Evolutionary conservation across 768 basidiomycete species (phyloP).

Genomic region (Hericium erinaceus): DNA sequence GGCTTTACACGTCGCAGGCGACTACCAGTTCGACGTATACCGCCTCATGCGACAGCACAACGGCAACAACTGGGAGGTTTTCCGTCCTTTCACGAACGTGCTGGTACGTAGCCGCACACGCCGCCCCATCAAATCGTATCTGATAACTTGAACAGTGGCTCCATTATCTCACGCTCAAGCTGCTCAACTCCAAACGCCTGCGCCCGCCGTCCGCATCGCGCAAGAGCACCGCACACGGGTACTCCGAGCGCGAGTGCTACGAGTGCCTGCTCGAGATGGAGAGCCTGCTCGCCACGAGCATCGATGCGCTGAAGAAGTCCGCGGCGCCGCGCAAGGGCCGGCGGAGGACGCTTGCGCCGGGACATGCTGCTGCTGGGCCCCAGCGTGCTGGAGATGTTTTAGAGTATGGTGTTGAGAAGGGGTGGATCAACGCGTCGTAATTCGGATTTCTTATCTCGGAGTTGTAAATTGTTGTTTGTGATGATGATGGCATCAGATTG

Average conservation of each 20-base stretch:
- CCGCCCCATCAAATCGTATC: background rate
- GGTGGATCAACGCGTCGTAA: constrained; percentile 44
- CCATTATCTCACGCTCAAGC: constrained; percentile 71
- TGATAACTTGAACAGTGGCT: constrained; percentile 60
- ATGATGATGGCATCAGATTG: no score
- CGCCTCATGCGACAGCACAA: constrained; percentile 71
- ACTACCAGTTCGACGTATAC: constrained; percentile 94
- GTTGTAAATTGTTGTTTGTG: no score
- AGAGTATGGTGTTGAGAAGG: constrained; percentile 46
- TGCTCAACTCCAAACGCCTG: constrained; percentile 61
- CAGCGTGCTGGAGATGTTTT: constrained; percentile 53
- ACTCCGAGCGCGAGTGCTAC: constrained; percentile 61
- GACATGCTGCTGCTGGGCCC: constrained; percentile 16
- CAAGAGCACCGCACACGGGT: constrained; percentile 26
- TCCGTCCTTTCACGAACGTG: constrained; percentile 78
- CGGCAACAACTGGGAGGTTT: constrained; percentile 60
- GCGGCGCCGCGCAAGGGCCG: constrained; percentile 21
- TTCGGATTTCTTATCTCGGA: background rate
- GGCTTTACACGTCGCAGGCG: constrained; percentile 37
- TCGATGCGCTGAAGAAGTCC: constrained; percentile 29
- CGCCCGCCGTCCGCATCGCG: constrained; percentile 36
- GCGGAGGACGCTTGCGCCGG: constrained; percentile 23
- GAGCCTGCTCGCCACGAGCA: constrained; percentile 37
- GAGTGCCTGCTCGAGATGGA: constrained; percentile 62
- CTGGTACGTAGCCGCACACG: constrained; percentile 46